Evolutionary conservation across 2,329 filamentous ascomycete species (phyloP), one percentile per base, ranked within the genome.

Genomic region (Albifimbria verrucaria): DNA sequence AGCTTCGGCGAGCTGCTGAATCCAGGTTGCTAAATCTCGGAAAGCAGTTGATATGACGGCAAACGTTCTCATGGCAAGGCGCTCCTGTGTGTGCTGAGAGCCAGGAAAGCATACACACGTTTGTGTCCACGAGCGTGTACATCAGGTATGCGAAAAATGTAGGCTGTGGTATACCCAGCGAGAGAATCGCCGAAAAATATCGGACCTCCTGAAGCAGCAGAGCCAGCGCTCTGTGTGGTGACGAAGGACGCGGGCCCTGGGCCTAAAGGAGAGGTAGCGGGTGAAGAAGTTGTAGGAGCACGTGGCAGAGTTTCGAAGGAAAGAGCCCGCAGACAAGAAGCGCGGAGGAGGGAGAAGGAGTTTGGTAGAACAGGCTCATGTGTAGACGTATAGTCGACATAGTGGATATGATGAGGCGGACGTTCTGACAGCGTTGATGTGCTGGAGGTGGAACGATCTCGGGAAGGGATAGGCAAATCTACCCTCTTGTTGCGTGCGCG

Each of bases 81-180:
- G 77, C 67, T 88, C 84, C 49, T 81, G 66, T 87, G 82, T 11
- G 83, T 87, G 65, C 79, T 85, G 46, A 88, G 77, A 2, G 84
- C 83, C 54, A 88, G 68, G 55, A 88, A 83, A 11, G 85, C 85
- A 62, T 88, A 88, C 12, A 87, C 81, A n/a, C 85, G 79, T 67
- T 86, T 85, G 59, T 86, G 82, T 4, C 85, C 85, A 12, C 85
- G 81, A 15, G 85, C 85, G 57, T 86, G 84, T 32, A 86, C 75
- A 63, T 88, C 85, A 7, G 85, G 81, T 42, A 88, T 85, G 23
- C 85, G 84, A 63, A 88, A 88, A 57, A 88, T 85, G 67, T 86
- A 88, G 15, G 85, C 85, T 0, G 85, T 88, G 0, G 85, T 88
- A 68, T 87, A 88, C 25, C 85, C 85, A 1, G 84, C 80, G 1